Conservation (phyloP, 805 yeast genomes). For the Wickerhamomyces pijperi region DNA sequence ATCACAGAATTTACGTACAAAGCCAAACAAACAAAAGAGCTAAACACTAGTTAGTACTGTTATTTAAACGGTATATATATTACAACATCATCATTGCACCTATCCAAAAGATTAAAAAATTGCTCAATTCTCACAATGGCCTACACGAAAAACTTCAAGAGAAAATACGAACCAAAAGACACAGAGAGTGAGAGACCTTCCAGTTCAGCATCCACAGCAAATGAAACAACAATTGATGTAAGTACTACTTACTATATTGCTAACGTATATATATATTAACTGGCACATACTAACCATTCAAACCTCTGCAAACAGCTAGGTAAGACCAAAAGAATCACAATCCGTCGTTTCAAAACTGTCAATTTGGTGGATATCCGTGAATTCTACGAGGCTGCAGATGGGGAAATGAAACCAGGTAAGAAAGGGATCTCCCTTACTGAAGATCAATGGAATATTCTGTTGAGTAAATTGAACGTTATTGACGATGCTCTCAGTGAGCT, state of each 20-base stretch:
- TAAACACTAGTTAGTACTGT: too few species aligned
- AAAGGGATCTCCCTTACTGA: constrained; percentile 58
- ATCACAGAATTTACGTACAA: too few species aligned
- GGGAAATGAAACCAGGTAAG: constrained; percentile 68
- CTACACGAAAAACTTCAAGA: neutral
- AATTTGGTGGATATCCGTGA: constrained; percentile 78
- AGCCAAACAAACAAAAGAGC: too few species aligned
- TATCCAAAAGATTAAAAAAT: too few species aligned
- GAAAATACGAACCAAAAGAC: neutral
- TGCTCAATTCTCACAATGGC: neutral
- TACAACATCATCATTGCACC: too few species aligned
- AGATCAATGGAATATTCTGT: constrained; percentile 40
- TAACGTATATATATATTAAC: too few species aligned
- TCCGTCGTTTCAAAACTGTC: constrained; percentile 56
- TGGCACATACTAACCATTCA: too few species aligned
- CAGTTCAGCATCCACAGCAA: neutral
- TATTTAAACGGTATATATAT: too few species aligned
- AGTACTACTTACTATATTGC: too few species aligned
- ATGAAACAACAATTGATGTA: neutral
- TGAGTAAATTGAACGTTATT: constrained; percentile 35
- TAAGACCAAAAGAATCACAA: constrained; percentile 58
- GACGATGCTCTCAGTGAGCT: constrained; percentile 36
- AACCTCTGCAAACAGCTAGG: constrained; percentile 37
- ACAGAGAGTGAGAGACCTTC: neutral
- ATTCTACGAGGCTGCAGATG: constrained; percentile 46